phyloP scores from a whole-genome alignment of 2,329 filamentous ascomycete species.

The Hansfordia pulvinata region DNA sequence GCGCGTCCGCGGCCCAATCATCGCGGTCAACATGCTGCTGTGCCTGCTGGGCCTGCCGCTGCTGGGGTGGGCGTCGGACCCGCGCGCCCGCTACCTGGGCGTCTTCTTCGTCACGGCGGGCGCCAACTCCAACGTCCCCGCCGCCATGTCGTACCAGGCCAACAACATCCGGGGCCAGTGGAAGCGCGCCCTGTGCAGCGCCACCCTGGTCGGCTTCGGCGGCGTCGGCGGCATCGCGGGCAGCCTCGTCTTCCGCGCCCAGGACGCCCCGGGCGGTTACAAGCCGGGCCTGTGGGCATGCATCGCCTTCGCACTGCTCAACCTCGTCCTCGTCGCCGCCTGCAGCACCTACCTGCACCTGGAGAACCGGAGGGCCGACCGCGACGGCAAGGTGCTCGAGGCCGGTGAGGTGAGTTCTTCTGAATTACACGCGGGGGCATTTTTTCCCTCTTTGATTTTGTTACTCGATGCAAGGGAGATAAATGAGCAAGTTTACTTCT shows the following conservation, averaged over 20 bases:
- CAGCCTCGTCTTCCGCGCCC: slow-evolving; percentile 52
- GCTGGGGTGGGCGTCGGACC: slow-evolving; percentile 49
- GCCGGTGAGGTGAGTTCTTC: slow-evolving; percentile 31
- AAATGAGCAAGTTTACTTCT: too few species aligned
- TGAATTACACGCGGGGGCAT: too few species aligned
- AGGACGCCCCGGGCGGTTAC: slow-evolving; percentile 38
- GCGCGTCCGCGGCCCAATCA: slow-evolving; percentile 49
- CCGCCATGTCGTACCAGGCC: slow-evolving; percentile 65
- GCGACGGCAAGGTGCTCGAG: slow-evolving; percentile 38
- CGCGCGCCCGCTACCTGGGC: slow-evolving; percentile 55
- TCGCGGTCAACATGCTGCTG: slow-evolving; percentile 51
- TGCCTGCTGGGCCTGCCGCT: slow-evolving; percentile 57
- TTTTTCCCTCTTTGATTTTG: too few species aligned
- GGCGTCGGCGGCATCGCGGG: slow-evolving; percentile 70
- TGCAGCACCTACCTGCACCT: slow-evolving; percentile 26
- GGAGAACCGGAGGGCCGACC: slow-evolving; percentile 35
- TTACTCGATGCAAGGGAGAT: too few species aligned
- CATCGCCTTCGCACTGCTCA: slow-evolving; percentile 33
- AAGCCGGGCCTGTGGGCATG: slow-evolving; percentile 40
- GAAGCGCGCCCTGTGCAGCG: slow-evolving; percentile 71
- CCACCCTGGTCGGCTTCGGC: slow-evolving; percentile 62
- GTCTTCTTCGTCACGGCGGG: slow-evolving; percentile 66
- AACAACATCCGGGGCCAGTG: slow-evolving; percentile 84
- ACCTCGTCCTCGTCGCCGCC: slow-evolving; percentile 27
- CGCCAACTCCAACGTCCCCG: slow-evolving; percentile 65